Conservation (phyloP, 1,284 basidiomycete species). For the Sutorius eximius region DNA sequence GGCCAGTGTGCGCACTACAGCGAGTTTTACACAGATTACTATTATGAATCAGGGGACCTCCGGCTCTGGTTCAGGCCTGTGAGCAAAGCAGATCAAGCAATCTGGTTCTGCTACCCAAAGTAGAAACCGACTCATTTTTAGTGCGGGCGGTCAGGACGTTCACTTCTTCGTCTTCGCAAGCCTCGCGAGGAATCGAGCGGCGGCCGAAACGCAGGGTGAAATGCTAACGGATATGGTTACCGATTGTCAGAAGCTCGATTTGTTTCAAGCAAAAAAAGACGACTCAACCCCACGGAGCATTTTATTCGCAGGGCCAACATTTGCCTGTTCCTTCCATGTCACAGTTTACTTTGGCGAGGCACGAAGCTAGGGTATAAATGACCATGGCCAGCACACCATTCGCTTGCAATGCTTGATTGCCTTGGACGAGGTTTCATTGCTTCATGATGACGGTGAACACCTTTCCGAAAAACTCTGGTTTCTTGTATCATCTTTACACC, state of each 20-base stretch:
- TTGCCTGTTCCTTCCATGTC: not conserved
- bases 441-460: not conserved
- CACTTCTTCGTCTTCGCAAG: not conserved
- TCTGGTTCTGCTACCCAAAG: not conserved
- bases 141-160: not conserved
- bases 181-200: not conserved
- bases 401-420: not conserved
- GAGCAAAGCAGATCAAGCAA: not conserved
- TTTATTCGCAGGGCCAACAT: not conserved
- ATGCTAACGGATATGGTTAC: not conserved
- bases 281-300: not conserved
- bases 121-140: not conserved
- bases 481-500: constrained; percentile 18
- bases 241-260: not conserved
- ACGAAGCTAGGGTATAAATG: constrained; percentile 9
- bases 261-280: not conserved
- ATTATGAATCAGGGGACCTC: not conserved
- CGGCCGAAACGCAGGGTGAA: not conserved
- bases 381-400: not conserved
- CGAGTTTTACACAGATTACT: not conserved
- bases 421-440: not conserved
- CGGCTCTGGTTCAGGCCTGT: not conserved
- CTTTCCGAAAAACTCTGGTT: not conserved
- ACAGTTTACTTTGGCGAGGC: not conserved
- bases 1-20: not conserved